phyloP scores from a whole-genome alignment of 2,329 filamentous ascomycete species.

The Tetracladium maxilliforme region DNA sequence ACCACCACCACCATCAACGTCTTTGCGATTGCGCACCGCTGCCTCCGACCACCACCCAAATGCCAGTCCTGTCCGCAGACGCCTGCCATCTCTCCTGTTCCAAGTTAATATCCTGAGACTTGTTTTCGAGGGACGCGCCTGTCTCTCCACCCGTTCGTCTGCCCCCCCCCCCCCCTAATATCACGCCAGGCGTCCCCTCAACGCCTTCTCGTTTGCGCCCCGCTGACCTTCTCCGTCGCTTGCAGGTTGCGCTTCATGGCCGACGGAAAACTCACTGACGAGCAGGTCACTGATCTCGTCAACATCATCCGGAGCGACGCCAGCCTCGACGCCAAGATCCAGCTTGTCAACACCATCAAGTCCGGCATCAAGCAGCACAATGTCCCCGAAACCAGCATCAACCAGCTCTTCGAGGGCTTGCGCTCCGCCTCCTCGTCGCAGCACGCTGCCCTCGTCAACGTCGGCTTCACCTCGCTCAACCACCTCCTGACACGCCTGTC shows the following conservation, averaged over 20 bases:
- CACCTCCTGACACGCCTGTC: slow-evolving; percentile 77
- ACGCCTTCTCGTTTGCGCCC: too few species aligned
- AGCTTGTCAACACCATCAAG: slow-evolving; percentile 61
- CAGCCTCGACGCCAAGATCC: slow-evolving; percentile 55
- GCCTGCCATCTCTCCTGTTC: too few species aligned
- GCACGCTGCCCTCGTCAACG: slow-evolving; percentile 63
- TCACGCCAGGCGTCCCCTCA: too few species aligned
- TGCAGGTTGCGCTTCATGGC: background rate
- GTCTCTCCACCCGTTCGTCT: too few species aligned
- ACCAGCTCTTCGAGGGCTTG: slow-evolving; percentile 69
- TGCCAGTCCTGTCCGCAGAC: too few species aligned
- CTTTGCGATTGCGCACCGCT: too few species aligned
- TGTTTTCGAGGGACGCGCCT: too few species aligned
- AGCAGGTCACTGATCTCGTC: slow-evolving; percentile 39
- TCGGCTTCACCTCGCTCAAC: slow-evolving; percentile 75
- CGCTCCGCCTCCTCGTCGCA: slow-evolving; percentile 61
- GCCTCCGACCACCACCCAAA: too few species aligned
- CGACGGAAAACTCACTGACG: slow-evolving; percentile 38
- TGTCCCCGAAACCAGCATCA: slow-evolving; percentile 61
- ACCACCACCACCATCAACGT: too few species aligned
- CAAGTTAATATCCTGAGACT: too few species aligned
- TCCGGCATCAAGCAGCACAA: slow-evolving; percentile 86
- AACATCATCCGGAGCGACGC: slow-evolving; percentile 43
- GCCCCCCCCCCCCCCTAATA: too few species aligned
- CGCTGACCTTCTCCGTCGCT: too few species aligned